Base-by-base conservation (phyloP, 495 filamentous ascomycete species). In the Annulohypoxylon bovei region DNA sequence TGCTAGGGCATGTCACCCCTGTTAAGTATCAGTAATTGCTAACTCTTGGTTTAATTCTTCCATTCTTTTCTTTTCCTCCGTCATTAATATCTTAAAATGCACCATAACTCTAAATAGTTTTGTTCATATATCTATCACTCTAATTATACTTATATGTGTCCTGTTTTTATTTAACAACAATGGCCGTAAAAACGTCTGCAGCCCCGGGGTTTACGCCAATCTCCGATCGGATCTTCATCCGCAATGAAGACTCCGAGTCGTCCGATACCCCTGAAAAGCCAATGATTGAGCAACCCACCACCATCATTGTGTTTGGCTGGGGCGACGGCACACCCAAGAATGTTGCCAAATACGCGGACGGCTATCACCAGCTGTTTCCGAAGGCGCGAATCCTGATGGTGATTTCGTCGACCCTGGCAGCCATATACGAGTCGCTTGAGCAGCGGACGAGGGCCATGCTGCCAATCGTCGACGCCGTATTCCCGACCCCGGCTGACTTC, bases 341-440 rank as follows among this genome's bases (percentile, higher is more conserved):
- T 66, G 75, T 88, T n/a, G 63, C 77, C 65, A 88, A 88, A 67
- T 88, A 87, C 61, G 78, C 80, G 23, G 82, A 83, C 20, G 86
- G 86, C 11, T 88, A 81, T 71, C 75, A 78, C 27, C 74, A 77
- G n/a, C 80, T 87, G 8, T 87, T 77, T 62, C 86, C 86, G 0
- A 65, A 65, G 6, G 73, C 83, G 11, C 75, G 79, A 1, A 79
- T 85, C 46, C 64, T 88, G 9, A 81, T 85, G 22, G 79, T 86
- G 40, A 78, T 87, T 61, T 83, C 81, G 8, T 76, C 80, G 32
- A 87, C 83, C 25, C 74, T 85, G 9, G 78, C 79, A 4, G 82
- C 84, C 9, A 75, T 80, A 9, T 81, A 77, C 54, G 74, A 81
- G 20, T 78, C 70, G 27, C 79, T 85, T 16, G 76, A 80, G 8